Conservation (phyloP, 495 filamentous ascomycete genomes). For the Peziza echinospora region DNA sequence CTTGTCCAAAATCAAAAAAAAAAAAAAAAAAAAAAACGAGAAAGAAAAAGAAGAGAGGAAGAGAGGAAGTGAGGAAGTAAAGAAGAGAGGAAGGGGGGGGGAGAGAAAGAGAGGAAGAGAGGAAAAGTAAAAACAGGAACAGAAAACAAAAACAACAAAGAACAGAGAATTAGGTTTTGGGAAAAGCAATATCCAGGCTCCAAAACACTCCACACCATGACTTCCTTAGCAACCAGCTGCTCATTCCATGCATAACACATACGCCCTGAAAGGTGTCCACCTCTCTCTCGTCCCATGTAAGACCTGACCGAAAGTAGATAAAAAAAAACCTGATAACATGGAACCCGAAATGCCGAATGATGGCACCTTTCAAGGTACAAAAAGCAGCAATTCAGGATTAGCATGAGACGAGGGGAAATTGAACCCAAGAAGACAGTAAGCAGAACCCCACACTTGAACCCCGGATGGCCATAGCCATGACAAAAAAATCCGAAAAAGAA, state of each 20-base stretch:
- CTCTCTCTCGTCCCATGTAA: not conserved
- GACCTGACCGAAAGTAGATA: not conserved
- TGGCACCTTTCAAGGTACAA: not conserved
- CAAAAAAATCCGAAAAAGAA: not conserved
- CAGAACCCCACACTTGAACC: not conserved
- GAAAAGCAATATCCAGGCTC: not conserved
- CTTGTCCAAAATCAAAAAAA: no score
- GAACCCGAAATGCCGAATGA: not conserved
- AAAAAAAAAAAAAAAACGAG: no score
- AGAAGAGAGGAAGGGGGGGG: no score
- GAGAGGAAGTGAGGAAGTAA: no score
- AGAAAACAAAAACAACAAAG: no score
- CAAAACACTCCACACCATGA: not conserved
- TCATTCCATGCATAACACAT: not conserved
- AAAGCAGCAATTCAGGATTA: not conserved
- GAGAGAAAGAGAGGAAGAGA: no score
- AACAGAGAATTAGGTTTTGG: no score
- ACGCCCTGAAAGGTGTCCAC: not conserved
- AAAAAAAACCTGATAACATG: not conserved
- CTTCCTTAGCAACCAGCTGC: not conserved
- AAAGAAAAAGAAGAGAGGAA: no score
- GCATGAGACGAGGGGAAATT: not conserved
- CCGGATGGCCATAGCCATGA: not conserved
- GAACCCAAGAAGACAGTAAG: not conserved
- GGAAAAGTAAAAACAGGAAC: no score